A percentile compares a stretch with the other conserved stretches of the same genome.
These are phyloP conservation scores for Bathelium albidoporum DNA, from an alignment of 495 filamentous ascomycete species.

Conservation along the genomic window DNA sequence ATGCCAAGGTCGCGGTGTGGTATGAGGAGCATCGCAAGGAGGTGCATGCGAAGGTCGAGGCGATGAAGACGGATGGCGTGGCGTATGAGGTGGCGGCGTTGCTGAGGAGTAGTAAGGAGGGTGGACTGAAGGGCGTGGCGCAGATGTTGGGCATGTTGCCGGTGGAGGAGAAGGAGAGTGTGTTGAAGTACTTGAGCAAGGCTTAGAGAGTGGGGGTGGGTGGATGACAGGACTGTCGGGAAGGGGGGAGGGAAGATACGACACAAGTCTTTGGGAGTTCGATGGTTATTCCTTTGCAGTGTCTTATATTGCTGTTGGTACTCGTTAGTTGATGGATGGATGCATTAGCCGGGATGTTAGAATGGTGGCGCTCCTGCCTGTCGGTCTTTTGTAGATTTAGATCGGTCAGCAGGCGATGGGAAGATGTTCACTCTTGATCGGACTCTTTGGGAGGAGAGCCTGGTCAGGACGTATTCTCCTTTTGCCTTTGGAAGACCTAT, in stretches of 20 bases:
- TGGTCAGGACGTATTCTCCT: background rate
- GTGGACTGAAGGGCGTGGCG: conserved; percentile 78
- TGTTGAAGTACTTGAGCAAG: conserved; percentile 51
- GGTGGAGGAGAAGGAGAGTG: conserved; percentile 74
- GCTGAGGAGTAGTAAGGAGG: conserved; percentile 61
- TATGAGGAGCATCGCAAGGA: conserved; percentile 90
- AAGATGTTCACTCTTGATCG: background rate
- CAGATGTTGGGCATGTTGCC: conserved; percentile 77
- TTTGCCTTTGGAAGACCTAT: too few species aligned
- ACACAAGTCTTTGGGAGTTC: background rate
- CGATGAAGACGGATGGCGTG: conserved; percentile 64
- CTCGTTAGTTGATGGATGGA: background rate
- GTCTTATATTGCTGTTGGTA: background rate
- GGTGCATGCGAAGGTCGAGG: conserved; percentile 68
- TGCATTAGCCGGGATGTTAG: background rate
- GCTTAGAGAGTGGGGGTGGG: conserved; percentile 7
- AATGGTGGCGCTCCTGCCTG: background rate
- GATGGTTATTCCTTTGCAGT: background rate
- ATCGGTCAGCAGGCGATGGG: background rate
- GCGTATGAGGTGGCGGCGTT: conserved; percentile 68
- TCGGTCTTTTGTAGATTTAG: background rate
- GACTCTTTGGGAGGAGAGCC: conserved; percentile 5
- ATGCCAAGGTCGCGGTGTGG: conserved; percentile 82
- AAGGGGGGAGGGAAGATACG: background rate
- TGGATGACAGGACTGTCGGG: background rate